Conservation (phyloP, 495 filamentous ascomycete genomes). For the Penicillium cosmopolitanum region DNA sequence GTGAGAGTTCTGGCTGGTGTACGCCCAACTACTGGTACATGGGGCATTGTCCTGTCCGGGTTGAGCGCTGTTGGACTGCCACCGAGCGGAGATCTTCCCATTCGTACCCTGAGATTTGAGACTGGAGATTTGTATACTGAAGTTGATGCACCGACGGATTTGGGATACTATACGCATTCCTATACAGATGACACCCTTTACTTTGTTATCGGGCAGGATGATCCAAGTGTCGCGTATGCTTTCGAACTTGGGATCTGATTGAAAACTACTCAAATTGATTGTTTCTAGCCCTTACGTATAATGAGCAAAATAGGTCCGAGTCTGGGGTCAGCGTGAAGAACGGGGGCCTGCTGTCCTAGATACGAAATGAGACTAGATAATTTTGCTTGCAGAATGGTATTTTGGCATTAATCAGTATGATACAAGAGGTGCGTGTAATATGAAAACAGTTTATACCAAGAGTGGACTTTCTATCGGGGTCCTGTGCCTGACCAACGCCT, state of each 20-base stretch:
- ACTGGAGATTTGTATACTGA: background rate
- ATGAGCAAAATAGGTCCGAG: too few species aligned
- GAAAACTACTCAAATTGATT: too few species aligned
- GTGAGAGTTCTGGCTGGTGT: conserved; percentile 6
- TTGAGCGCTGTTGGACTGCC: conserved; percentile 2
- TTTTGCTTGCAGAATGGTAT: too few species aligned
- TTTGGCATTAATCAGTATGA: background rate
- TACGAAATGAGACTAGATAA: too few species aligned
- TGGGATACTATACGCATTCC: background rate
- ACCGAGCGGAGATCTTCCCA: background rate
- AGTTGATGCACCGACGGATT: background rate
- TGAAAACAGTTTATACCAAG: background rate
- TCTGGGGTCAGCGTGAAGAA: too few species aligned
- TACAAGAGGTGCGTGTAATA: background rate
- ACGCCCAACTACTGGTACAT: conserved; percentile 1
- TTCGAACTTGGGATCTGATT: background rate
- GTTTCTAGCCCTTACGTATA: too few species aligned
- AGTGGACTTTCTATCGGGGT: conserved; percentile 1
- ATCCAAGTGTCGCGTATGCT: background rate
- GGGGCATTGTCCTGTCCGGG: background rate
- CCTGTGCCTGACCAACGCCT: conserved; percentile 3
- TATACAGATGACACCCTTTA: background rate
- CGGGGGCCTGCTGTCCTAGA: too few species aligned
- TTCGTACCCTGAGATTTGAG: background rate
- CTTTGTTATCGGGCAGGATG: background rate